Base-by-base conservation (phyloP, 2,329 filamentous ascomycete species). In the Alternaria sp. region DNA sequence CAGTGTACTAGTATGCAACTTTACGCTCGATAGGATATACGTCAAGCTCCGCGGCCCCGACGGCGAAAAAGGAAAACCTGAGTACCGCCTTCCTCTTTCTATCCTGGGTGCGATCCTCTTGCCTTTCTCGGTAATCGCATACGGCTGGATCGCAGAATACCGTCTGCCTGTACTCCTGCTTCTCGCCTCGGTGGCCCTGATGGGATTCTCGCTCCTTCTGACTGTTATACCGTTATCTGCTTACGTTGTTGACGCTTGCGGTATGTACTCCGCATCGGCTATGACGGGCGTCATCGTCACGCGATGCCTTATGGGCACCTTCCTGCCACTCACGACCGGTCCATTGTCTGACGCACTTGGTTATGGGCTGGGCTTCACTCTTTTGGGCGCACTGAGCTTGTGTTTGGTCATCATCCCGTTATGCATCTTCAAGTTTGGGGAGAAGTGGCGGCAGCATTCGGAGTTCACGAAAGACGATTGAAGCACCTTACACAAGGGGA, bases 221-320 rank as follows among this genome's bases (percentile, higher is more conserved):
- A 79, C 80, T 5, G 78, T 84, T 50, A 72, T 89, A 20, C 86
- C 87, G 0, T 60, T 88, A 3, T 84, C 83, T 60, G 82, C 86
- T 0, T 89, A 88, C 65, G 81, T 88, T 0, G 86, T 88, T 3
- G 87, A 89, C 63, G 85, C 86, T 0, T 87, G 84, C 61, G 85
- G 86, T 0, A 62, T 86, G 6, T 88, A 86, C 68, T 84, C 86
- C 2, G 87, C 87, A 0, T 87, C 85, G 11, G 86, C 86, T 2
- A 82, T 88, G 79, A 88, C 87, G 0, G 86, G 84, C 0, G 71
- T 88, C 6, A 87, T 89, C 60, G 85, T 88, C 2, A 82, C 82
- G 2, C 79, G 87, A 41, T 88, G 86, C 62, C 75, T 89, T 0
- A 82, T 84, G 75, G 84, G 87, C 4, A 88, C 87, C 0, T 85